Percentiles rank a stretch among this genome's conserved stretches.
These are phyloP conservation scores for Sporothrix brasiliensis DNA, from an alignment of 2,329 filamentous ascomycete species.

Conservation along the genomic window DNA sequence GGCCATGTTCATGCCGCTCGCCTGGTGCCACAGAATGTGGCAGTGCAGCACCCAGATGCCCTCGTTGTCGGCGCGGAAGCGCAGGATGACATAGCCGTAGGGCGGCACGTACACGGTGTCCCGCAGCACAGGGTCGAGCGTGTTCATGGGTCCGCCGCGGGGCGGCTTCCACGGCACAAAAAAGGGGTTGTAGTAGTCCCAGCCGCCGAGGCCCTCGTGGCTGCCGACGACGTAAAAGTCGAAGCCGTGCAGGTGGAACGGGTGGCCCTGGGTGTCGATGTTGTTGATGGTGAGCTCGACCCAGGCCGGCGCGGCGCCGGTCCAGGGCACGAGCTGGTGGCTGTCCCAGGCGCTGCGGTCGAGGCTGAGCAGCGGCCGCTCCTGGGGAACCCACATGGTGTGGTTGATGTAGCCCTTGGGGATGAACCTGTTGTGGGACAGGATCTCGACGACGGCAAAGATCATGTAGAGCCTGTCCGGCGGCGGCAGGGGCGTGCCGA, in stretches of 20 bases:
- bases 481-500: conserved; percentile 31
- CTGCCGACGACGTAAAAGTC: conserved; percentile 38
- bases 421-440: conserved; percentile 34
- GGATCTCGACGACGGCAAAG: conserved; percentile 36
- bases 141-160: conserved; percentile 36
- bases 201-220: conserved; percentile 36
- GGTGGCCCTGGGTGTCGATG: conserved; percentile 38
- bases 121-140: conserved; percentile 35
- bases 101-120: conserved; percentile 39
- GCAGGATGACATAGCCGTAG: conserved; percentile 36
- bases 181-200: conserved; percentile 40
- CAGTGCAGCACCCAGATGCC: conserved; percentile 38
- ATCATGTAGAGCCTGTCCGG: conserved; percentile 35
- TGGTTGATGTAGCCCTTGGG: conserved; percentile 38
- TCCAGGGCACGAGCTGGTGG: conserved; percentile 39
- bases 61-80: conserved; percentile 38
- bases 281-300: conserved; percentile 40
- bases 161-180: conserved; percentile 32
- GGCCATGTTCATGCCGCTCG: conserved; percentile 39
- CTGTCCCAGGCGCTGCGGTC: conserved; percentile 36
- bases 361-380: conserved; percentile 33
- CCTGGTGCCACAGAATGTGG: conserved; percentile 39
- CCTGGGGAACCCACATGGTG: conserved; percentile 37
- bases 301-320: conserved; percentile 35
- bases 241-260: conserved; percentile 40